Conservation (phyloP, 306 rosid species). For the Cicer judaicum region DNA sequence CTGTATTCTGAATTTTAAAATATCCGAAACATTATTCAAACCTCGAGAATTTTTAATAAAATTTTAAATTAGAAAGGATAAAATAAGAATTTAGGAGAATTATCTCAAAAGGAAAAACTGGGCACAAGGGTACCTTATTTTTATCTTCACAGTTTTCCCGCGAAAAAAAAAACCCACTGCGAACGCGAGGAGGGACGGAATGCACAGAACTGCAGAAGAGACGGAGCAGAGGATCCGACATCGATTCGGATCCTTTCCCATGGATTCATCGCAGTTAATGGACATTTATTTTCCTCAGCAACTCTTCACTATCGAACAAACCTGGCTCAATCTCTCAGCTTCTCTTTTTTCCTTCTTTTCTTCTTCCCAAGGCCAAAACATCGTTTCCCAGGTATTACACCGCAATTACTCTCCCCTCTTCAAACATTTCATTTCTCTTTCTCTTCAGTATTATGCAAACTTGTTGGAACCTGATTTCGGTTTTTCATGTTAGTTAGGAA, state of each 20-base stretch:
- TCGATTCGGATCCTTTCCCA: constrained; percentile 27
- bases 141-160: constrained; percentile 36
- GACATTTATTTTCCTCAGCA: constrained; percentile 69
- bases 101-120: too few relatives aligned
- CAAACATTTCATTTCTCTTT: background rate
- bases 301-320: constrained; percentile 65
- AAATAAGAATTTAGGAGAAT: too few relatives aligned
- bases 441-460: background rate
- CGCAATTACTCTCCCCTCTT: background rate
- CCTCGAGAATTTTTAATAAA: too few relatives aligned
- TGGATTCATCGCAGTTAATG: constrained; percentile 39
- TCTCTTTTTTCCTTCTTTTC: constrained; percentile 68
- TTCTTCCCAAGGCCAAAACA: constrained; percentile 52
- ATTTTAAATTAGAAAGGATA: too few relatives aligned
- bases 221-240: constrained; percentile 34
- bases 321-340: constrained; percentile 62
- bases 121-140: background rate
- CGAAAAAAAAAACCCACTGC: constrained; percentile 29
- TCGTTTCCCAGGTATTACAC: constrained; percentile 62
- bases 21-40: too few relatives aligned
- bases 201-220: constrained; percentile 43
- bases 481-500: background rate
- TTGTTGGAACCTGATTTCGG: constrained; percentile 21
- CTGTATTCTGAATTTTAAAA: too few relatives aligned
- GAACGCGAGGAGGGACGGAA: constrained; percentile 26